A percentile compares a stretch with the other conserved stretches of the same genome.
Conservation (phyloP, 192 early-diverging fungal species). For the Spizellomyces sp. region DNA sequence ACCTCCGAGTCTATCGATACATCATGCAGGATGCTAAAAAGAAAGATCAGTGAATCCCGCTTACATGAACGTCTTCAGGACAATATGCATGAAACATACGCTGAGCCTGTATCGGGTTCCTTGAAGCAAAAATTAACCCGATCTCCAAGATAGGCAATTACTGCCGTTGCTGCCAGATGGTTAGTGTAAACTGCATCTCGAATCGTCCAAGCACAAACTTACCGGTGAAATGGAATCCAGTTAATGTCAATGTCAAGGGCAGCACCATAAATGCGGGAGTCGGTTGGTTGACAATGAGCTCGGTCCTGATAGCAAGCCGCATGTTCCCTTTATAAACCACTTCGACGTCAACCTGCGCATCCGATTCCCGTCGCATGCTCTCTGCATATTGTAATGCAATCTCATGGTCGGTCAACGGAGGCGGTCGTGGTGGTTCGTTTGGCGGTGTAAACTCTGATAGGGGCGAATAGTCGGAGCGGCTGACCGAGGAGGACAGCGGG, state of each 20-base stretch:
- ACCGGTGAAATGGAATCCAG: slow-evolving; percentile 59
- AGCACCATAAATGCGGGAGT: slow-evolving; percentile 62
- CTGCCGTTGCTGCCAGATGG: slow-evolving; percentile 47
- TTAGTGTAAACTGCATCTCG: slow-evolving; percentile 10
- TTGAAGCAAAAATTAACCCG: slow-evolving; percentile 64
- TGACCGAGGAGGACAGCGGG: not conserved
- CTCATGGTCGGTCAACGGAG: slow-evolving; percentile 30
- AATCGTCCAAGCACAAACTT: not conserved
- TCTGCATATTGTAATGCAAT: slow-evolving; percentile 36
- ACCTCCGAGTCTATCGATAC: slow-evolving; percentile 63
- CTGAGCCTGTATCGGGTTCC: slow-evolving; percentile 42
- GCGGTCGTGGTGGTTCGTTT: slow-evolving; percentile 9
- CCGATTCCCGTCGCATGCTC: slow-evolving; percentile 40
- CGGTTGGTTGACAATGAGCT: slow-evolving; percentile 64
- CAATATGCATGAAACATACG: slow-evolving; percentile 23
- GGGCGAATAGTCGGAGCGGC: not conserved
- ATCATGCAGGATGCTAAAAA: slow-evolving; percentile 52
- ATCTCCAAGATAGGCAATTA: slow-evolving; percentile 63
- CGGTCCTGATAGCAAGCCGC: slow-evolving; percentile 52
- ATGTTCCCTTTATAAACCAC: slow-evolving; percentile 59
- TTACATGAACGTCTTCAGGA: not conserved
- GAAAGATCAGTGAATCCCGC: not conserved
- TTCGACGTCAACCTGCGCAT: slow-evolving; percentile 55
- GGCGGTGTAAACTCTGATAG: slow-evolving; percentile 13
- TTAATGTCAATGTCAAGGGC: slow-evolving; percentile 57